Evolutionary conservation across 2,329 filamentous ascomycete genomes (phyloP).

Genomic region (Colletotrichum costaricense): DNA sequence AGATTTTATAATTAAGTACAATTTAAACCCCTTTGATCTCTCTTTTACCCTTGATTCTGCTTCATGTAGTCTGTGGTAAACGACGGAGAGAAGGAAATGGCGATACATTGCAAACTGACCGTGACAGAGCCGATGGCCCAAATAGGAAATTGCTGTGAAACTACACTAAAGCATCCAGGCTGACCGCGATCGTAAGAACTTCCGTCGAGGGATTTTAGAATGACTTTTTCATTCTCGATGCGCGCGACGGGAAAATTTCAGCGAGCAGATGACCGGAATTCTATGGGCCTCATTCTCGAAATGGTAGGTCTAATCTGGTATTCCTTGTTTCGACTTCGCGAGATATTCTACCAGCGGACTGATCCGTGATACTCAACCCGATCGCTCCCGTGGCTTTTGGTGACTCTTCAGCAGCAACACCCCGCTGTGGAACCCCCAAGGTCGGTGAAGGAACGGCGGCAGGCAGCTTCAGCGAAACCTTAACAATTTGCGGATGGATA

Average conservation of each 20-base stretch:
- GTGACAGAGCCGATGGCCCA: background rate
- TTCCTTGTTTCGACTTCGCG: background rate
- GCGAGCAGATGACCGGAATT: background rate
- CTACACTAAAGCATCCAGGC: background rate
- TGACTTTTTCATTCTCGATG: no score
- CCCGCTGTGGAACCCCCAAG: constrained; percentile 13
- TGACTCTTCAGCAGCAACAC: background rate
- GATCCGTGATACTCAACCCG: background rate
- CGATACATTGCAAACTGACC: background rate
- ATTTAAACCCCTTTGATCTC: background rate
- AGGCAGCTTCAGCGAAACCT: constrained; percentile 15
- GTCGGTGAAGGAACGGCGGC: constrained; percentile 1
- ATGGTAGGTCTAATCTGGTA: background rate
- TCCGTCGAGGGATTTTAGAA: background rate
- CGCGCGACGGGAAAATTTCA: background rate
- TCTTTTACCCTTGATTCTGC: background rate
- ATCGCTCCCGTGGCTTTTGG: background rate
- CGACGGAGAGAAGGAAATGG: background rate
- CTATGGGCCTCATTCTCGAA: background rate
- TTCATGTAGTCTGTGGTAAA: background rate
- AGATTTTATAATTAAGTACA: no score
- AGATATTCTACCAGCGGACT: background rate
- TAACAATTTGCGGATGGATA: background rate
- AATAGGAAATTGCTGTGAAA: background rate
- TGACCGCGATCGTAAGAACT: background rate